Base-by-base conservation (phyloP, 2,329 filamentous ascomycete species). In the Purpureocillium lavendulum region DNA sequence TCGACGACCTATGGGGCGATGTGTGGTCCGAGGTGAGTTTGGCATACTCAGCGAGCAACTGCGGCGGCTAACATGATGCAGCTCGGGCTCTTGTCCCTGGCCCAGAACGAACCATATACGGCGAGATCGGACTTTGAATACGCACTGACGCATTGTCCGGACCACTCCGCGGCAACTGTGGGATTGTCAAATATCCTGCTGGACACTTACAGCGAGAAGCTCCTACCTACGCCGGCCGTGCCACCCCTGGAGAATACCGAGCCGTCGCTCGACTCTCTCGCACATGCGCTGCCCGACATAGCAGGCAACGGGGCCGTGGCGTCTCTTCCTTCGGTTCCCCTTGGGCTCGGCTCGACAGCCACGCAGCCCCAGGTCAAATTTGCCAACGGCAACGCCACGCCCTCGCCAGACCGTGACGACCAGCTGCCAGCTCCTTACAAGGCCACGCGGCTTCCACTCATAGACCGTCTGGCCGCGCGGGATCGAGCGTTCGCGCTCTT, bases 401-500 rank as follows among this genome's bases (percentile, higher is more conserved):
- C 40, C 8, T 40, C 43, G 2, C 49, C 50, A 7, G 49, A 57
- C 17, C 55, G 58, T 15, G 60, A 61, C 29, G 62, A 67, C 35
- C 57, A 64, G 41, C 66, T 76, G 3, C 67, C 70, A 7, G 69
- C 65, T 30, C 71, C 68, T 31, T 77, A 71, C 60, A 74, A 68
- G 61, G 73, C 67, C 31, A 71, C 70, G 38, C 79, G 80, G 2
- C 72, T 88, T 4, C 84, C 82, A 13, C 73, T 83, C 13, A 70
- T 87, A 28, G 88, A 92, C 58, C 79, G 88, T 10, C 76, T 97
- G n/a, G 86, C 89, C 4, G 86, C 89, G 13, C 80, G 90, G 15
- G 92, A 97, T 56, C 77, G 92, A 37, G 92, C 92, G 0, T 92
- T 88, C 55, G 84, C 82, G 11, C 71, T 98, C 13, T 69, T 98